phyloP scores from a whole-genome alignment of 352 stramenopile genomes.

The Globisporangium nunn region DNA sequence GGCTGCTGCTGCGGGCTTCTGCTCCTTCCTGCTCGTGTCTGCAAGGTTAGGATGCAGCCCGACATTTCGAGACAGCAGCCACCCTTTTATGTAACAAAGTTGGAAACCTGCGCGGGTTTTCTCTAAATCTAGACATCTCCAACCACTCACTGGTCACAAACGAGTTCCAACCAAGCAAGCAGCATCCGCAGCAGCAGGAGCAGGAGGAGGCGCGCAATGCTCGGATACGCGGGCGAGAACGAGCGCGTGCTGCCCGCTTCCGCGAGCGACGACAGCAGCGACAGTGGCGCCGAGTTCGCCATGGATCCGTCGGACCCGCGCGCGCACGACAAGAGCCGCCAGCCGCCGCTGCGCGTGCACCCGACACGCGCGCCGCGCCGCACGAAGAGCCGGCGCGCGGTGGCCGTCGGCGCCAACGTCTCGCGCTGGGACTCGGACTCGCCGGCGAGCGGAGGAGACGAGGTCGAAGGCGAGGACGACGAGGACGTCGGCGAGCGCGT shows the following conservation, averaged over 20 bases:
- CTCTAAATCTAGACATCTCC: background rate
- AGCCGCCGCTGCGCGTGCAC: conserved; percentile 20
- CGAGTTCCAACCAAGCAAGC: background rate
- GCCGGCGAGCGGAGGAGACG: conserved; percentile 12
- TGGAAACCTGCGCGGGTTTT: conserved; percentile 1
- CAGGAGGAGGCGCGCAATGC: conserved; percentile 12
- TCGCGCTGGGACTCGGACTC: conserved; percentile 66
- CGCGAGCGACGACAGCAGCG: conserved; percentile 17
- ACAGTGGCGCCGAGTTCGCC: conserved; percentile 47
- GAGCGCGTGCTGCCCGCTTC: conserved; percentile 15
- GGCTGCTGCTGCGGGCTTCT: background rate
- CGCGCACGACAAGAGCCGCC: conserved; percentile 31
- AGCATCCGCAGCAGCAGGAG: background rate
- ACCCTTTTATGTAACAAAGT: too few species aligned
- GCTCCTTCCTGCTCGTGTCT: background rate
- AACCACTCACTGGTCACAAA: conserved; percentile 7
- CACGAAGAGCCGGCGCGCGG: conserved; percentile 16
- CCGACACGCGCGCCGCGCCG: conserved; percentile 16
- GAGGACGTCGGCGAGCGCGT: conserved; percentile 48
- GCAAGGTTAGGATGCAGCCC: too few species aligned
- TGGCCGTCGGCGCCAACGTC: conserved; percentile 4
- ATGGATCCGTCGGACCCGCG: conserved; percentile 76
- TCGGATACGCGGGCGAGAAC: conserved; percentile 24
- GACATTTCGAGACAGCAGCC: background rate
- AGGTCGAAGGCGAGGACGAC: conserved; percentile 13